A percentile compares a stretch with the other conserved stretches of the same genome.
phyloP scores from a whole-genome alignment of 2,329 filamentous ascomycete genomes.

The Metarhizium robertsii region DNA sequence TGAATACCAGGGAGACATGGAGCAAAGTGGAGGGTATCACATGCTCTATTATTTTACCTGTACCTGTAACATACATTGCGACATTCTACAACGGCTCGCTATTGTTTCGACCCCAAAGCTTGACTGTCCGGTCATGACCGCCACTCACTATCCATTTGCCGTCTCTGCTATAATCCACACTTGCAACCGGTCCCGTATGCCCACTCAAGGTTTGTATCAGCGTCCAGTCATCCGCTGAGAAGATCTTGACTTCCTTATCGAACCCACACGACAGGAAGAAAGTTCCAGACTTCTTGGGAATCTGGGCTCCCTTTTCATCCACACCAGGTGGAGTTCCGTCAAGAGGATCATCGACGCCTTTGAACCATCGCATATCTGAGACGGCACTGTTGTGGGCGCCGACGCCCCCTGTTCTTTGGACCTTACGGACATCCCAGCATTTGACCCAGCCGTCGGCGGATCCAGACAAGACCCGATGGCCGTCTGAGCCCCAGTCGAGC shows the following conservation, averaged over 20 bases:
- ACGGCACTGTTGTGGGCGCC: conserved; percentile 89
- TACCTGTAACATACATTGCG: neutral
- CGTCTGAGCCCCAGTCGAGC: conserved; percentile 85
- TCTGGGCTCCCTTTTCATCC: conserved; percentile 54
- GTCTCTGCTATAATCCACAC: conserved; percentile 78
- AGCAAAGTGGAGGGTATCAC: neutral
- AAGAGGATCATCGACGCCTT: conserved; percentile 68
- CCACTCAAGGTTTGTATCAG: conserved; percentile 79
- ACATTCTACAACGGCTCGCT: conserved; percentile 38
- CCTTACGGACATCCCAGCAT: conserved; percentile 93
- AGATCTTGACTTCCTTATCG: conserved; percentile 91
- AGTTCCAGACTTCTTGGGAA: conserved; percentile 79
- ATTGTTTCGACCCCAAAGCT: conserved; percentile 88
- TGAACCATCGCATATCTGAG: conserved; percentile 89
- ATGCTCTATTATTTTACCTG: neutral
- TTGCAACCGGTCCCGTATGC: conserved; percentile 86
- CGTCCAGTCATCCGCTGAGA: conserved; percentile 93
- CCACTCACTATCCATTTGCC: conserved; percentile 90
- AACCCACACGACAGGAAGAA: conserved; percentile 90
- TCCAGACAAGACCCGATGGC: conserved; percentile 84
- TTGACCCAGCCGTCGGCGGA: conserved; percentile 94
- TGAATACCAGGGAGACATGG: neutral
- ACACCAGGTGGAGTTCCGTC: conserved; percentile 49
- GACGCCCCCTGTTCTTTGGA: conserved; percentile 72
- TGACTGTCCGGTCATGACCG: conserved; percentile 89